Base-by-base conservation (phyloP, 129 eudicot species). In the Heracleum sosnowskyi region DNA sequence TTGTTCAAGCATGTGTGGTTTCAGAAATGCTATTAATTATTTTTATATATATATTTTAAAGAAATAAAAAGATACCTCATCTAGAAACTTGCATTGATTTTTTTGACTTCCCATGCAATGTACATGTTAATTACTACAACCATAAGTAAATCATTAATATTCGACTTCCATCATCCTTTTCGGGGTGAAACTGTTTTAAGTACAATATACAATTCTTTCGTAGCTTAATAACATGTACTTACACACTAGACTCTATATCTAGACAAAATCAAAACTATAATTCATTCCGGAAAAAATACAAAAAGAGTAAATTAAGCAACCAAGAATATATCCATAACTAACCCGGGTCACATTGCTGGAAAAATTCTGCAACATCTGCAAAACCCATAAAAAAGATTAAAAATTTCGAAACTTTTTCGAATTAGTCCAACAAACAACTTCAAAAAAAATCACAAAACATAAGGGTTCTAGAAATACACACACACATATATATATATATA, bases 311-410 rank as follows among this genome's bases (percentile, higher is more conserved):
- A 51, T 40, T 15, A 11, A 34, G 29, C 55, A 26, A 10, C 66
- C 71, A 64, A 64, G 17, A 64, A 64, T 22, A 29, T 4, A 66
- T 13, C 16, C 39, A 66, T 6, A n/a, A 77, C 79, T 60, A 77
- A 71, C 69, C 76, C 42, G 82, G 82, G 76, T 79, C 82, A 79
- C 77, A 79, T 64, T 57, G 70, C 51, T 51, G 77, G 53, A 37
- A 79, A 13, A 79, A 79, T 20, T 79, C 69, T 24, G 57, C 73
- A 73, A 79, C 77, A 72, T 79, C 82, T 57, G 72, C 79, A 60
- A 36, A 77, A 77, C 39, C 79, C 70, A 42, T 16, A 69, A 53
- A 76, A 60, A 18, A 15, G 8, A 26, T 1, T 7, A 9, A 8
- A 74, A 73, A 26, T 74, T 74, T 11, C 18, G 5, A n/a, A n/a